Evolutionary conservation across 2,329 filamentous ascomycete genomes (phyloP), one percentile per base, ranked within the genome.

Genomic region (Rutstroemia sp.): DNA sequence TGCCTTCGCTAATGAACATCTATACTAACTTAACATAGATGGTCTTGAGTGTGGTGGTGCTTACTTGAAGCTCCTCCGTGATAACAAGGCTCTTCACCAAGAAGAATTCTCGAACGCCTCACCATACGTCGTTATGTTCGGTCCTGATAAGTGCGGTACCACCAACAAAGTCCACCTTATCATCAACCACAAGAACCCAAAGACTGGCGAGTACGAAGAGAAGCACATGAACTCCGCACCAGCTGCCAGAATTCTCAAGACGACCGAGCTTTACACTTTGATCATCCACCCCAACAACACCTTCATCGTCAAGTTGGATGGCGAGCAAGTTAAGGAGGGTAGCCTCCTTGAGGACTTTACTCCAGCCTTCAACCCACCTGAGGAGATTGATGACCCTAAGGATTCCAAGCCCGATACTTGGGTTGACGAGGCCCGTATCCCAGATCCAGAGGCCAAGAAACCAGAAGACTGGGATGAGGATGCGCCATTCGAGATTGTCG

Each of bases 121-220:
- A 45, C 94, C 94, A 49, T 99, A 99, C 72, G 89, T 99, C 67
- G 95, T 99, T 82, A 99, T 99, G 94, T 99, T 99, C 73, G 94
- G 94, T 66, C 94, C 94, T 68, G 94, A 99, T 81, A 97, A 97
- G 87, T 99, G 94, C 74, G 94, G 94, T 74, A 83, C 90, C 73
- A 97, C 90, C 75, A 99, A 99, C 87, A 97, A 97, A 87, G 89
- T 95, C 53, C 82, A 85, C 76, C 96, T 99, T 79, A 99, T 99
- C 75, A 95, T 99, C 85, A 94, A 95, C 77, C 94, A 99, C 88
- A 99, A 97, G 89, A 99, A 97, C 85, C 94, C 94, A 72, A 96
- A 96, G 88, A 96, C 91, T 48, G 92, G 92, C 79, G 90, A 96
- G 76, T 99, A 99, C 71, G 92, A 99, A 83, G 94, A 99, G 88